A percentile compares a stretch with the other conserved stretches of the same genome.
Evolutionary conservation across 2,329 filamentous ascomycete species (phyloP).

Genomic region (Hypoxylon sp.): DNA sequence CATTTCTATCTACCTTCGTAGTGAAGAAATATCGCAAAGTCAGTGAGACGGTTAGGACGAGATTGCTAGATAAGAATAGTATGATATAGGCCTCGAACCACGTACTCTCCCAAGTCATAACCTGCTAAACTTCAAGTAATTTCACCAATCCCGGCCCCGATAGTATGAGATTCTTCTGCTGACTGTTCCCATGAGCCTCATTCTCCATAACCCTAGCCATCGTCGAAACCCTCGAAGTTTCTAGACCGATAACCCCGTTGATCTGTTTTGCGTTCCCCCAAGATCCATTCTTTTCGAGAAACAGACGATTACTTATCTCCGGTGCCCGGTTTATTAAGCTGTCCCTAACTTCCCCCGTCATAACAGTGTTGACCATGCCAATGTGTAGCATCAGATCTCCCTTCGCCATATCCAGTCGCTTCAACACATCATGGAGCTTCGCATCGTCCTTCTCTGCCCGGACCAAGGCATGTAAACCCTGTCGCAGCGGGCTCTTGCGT

Average conservation of each 20-base stretch:
- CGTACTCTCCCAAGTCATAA: not conserved
- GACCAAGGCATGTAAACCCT: conserved; percentile 10
- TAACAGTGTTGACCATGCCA: not conserved
- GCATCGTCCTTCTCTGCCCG: conserved; percentile 15
- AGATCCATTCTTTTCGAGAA: conserved; percentile 7
- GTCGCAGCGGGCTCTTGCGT: conserved; percentile 5
- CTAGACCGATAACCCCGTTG: conserved; percentile 11
- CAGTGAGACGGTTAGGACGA: not conserved
- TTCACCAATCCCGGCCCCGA: not conserved
- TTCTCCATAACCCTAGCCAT: conserved; percentile 9
- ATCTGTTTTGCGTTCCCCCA: conserved; percentile 12
- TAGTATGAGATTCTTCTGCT: conserved; percentile 16
- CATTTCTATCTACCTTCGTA: too few species aligned
- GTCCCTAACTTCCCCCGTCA: conserved; percentile 11
- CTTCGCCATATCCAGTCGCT: conserved; percentile 14
- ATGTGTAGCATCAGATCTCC: conserved; percentile 8
- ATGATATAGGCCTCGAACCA: not conserved
- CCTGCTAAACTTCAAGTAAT: conserved; percentile 2
- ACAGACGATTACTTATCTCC: not conserved
- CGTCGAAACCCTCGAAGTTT: not conserved
- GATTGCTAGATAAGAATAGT: not conserved
- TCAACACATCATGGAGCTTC: conserved; percentile 11
- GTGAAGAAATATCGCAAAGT: not conserved
- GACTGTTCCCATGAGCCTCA: conserved; percentile 8
- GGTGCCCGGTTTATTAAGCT: not conserved